Percentiles rank a stretch among this genome's conserved stretches.
Conservation (phyloP, 2,329 filamentous ascomycete species). For the Akanthomyces uredinophilus region DNA sequence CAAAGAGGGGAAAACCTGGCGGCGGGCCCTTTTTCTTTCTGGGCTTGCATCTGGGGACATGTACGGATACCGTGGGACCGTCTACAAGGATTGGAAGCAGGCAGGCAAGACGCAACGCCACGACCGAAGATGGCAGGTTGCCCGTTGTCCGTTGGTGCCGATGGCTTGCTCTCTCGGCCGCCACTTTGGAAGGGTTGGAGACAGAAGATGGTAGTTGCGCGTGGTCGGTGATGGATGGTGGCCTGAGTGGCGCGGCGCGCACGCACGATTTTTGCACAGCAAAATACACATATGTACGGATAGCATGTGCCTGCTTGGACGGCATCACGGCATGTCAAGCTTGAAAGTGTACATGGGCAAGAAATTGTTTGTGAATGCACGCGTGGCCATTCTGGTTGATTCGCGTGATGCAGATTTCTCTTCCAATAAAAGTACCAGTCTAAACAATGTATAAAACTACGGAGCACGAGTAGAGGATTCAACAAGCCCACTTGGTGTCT, state of each 20-base stretch:
- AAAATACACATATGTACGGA: neutral
- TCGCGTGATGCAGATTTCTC: no score
- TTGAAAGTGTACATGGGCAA: no score
- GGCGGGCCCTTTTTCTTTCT: neutral
- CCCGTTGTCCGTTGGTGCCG: conserved; percentile 4
- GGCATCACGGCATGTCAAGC: no score
- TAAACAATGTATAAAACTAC: neutral
- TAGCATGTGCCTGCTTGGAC: neutral
- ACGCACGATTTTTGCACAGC: neutral
- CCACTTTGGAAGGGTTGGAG: neutral
- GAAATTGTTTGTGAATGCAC: no score
- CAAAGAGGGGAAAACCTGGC: neutral
- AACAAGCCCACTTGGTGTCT: neutral
- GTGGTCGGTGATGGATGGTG: neutral
- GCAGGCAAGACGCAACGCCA: conserved; percentile 6
- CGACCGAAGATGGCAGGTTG: conserved; percentile 7
- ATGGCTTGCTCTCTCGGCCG: neutral
- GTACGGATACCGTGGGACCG: neutral
- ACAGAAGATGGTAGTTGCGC: neutral
- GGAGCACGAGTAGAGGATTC: no score
- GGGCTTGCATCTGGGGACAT: neutral
- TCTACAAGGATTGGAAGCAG: neutral
- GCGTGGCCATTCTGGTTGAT: no score
- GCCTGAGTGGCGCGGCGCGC: neutral
- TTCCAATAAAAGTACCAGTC: no score